Evolutionary conservation across 2,329 filamentous ascomycete genomes (phyloP), one percentile per base, ranked within the genome.

Genomic region (Elsinoe perseae): DNA sequence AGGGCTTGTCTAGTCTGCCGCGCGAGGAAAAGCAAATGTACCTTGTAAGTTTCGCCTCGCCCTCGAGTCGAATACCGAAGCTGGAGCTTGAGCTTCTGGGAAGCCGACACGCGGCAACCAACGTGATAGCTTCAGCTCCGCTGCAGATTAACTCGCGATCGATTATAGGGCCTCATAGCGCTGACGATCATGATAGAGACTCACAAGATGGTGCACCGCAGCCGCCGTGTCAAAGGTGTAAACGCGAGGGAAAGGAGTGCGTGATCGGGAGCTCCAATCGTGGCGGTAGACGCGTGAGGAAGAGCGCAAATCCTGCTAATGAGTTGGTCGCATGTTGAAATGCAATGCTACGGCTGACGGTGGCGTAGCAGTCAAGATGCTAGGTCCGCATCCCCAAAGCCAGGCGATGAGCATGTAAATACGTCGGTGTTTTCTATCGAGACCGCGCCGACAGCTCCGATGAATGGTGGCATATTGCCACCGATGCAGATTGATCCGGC

Each of bases 231-330:
- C 74, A 79, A 53, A 72, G 80, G 56, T 83, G 80, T 67, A 75
- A 78, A 59, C 75, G 77, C 61, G 79, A 82, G 60, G 72, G 75
- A 57, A 77, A 79, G 54, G 79, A 82, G 59, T 83, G 80, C 64
- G 74, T 83, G 9, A 73, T 83, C 18, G 80, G 79, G 6, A 77
- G 77, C 43, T 81, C 78, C 48, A 82, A 82, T 63, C 76, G 80
- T 56, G 80, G 80, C 44, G 80, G 80, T 12, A 74, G 79, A 56
- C 43, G 53, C 4, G 40, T 44, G 9, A 27, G 38, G 23, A 44
- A 48, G 40, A 56, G 25, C 14, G 20, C 16, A 32, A 21, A 16
- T 7, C 40, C 25, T 28, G 36, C 34, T 9, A 25, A 54, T 34
- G 21, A 16, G 36, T 54, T 5, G 20, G 52, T 43, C 14, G 21